Evolutionary conservation across 2,329 filamentous ascomycete species (phyloP).

Genomic region (Karstenula rhodostoma): DNA sequence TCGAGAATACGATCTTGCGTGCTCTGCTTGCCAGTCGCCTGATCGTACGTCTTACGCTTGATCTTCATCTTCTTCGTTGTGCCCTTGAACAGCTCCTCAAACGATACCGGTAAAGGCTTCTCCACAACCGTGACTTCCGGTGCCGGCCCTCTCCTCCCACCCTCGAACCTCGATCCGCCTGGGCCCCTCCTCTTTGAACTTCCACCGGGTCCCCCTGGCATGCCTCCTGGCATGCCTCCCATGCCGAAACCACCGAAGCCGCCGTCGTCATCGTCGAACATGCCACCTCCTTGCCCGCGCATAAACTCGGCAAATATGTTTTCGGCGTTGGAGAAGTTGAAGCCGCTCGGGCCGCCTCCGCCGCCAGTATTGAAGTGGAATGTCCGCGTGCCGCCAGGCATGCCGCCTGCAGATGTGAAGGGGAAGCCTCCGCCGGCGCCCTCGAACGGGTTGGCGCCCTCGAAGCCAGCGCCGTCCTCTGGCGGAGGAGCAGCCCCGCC

Average conservation of each 20-base stretch:
- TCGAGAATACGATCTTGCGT: conserved; percentile 90
- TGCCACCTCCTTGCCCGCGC: conserved; percentile 60
- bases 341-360: conserved; percentile 67
- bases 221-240: conserved; percentile 46
- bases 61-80: conserved; percentile 98
- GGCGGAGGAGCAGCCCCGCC: conserved; percentile 75
- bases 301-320: conserved; percentile 88
- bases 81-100: conserved; percentile 90
- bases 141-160: conserved; percentile 62
- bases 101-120: conserved; percentile 77
- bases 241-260: conserved; percentile 51
- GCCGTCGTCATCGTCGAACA: conserved; percentile 66
- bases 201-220: conserved; percentile 40
- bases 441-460: conserved; percentile 56
- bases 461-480: conserved; percentile 44
- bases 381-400: conserved; percentile 62
- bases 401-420: conserved; percentile 65
- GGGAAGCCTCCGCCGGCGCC: conserved; percentile 58
- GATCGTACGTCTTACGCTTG: conserved; percentile 93
- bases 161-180: conserved; percentile 44
- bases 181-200: conserved; percentile 44
- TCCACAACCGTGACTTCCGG: conserved; percentile 93
- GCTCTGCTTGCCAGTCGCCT: conserved; percentile 78
- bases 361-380: conserved; percentile 72
- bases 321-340: conserved; percentile 83